phyloP scores from a whole-genome alignment of 108 stramenopile genomes.

The Stephanodiscus triporus region DNA sequence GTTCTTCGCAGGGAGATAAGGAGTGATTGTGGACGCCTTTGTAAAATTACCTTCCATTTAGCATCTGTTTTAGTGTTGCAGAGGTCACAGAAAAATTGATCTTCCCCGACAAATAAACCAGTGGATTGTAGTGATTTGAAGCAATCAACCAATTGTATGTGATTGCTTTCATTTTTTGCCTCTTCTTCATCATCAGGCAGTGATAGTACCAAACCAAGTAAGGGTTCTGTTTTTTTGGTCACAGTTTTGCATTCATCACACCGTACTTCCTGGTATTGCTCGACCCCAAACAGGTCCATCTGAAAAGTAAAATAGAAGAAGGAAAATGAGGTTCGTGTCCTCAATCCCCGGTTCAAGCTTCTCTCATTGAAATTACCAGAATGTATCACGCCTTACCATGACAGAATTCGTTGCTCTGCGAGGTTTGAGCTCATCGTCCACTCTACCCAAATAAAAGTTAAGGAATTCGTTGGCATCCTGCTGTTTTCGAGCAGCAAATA shows the following conservation, averaged over 20 bases:
- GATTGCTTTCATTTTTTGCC: neutral
- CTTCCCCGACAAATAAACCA: slow-evolving; percentile 30
- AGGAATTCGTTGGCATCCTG: slow-evolving; percentile 84
- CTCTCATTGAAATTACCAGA: too few relatives aligned
- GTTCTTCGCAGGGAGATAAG: slow-evolving; percentile 47
- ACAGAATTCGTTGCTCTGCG: slow-evolving; percentile 40
- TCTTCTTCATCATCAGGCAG: slow-evolving; percentile 35
- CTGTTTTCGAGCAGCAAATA: slow-evolving; percentile 68
- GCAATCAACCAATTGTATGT: slow-evolving; percentile 36
- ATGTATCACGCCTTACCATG: slow-evolving; percentile 5
- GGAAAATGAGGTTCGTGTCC: neutral
- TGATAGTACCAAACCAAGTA: slow-evolving; percentile 46
- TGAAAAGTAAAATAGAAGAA: neutral
- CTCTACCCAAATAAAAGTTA: slow-evolving; percentile 46
- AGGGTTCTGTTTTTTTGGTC: slow-evolving; percentile 46
- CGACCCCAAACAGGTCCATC: slow-evolving; percentile 53
- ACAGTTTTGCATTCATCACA: slow-evolving; percentile 47
- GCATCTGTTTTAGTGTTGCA: slow-evolving; percentile 45
- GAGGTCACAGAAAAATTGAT: slow-evolving; percentile 48
- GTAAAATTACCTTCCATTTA: slow-evolving; percentile 36
- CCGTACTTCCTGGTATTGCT: slow-evolving; percentile 51
- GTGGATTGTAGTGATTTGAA: slow-evolving; percentile 37
- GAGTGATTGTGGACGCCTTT: slow-evolving; percentile 47
- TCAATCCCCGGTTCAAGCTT: too few relatives aligned
- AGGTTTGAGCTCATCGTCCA: slow-evolving; percentile 48